Evolutionary conservation across 1,139 yeast genomes (phyloP).

Genomic region (Taiozyma sp.): DNA sequence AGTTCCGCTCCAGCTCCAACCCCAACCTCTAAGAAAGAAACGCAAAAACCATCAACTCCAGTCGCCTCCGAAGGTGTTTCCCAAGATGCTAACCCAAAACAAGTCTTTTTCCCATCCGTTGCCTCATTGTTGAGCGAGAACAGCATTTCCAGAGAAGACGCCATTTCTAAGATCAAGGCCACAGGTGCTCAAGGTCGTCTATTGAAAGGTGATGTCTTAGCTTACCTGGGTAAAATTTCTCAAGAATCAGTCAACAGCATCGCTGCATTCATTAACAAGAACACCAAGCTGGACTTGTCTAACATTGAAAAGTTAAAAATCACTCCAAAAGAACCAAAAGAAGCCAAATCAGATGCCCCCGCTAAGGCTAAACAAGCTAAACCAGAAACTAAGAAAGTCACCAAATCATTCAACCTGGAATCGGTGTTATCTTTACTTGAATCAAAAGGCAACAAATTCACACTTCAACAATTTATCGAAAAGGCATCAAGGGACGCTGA

Average conservation of each 20-base stretch:
- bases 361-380: slow-evolving; percentile 22
- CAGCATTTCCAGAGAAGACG: slow-evolving; percentile 62
- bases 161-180: slow-evolving; percentile 67
- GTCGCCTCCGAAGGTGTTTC: slow-evolving; percentile 5
- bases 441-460: slow-evolving; percentile 25
- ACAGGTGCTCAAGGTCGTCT: slow-evolving; percentile 88
- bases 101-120: slow-evolving; percentile 79
- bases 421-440: slow-evolving; percentile 17
- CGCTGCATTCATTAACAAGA: slow-evolving; percentile 50
- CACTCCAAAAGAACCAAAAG: slow-evolving; percentile 28
- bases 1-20: background rate
- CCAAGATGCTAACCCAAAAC: slow-evolving; percentile 52
- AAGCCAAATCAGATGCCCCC: slow-evolving; percentile 10
- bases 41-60: slow-evolving; percentile 19
- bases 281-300: slow-evolving; percentile 71
- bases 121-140: slow-evolving; percentile 57
- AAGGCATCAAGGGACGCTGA: slow-evolving; percentile 37
- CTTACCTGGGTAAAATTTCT: slow-evolving; percentile 71
- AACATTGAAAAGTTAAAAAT: slow-evolving; percentile 53
- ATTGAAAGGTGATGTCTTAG: slow-evolving; percentile 87
- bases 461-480: slow-evolving; percentile 27
- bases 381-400: slow-evolving; percentile 28
- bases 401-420: slow-evolving; percentile 26
- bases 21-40: slow-evolving; percentile 16
- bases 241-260: slow-evolving; percentile 47